Conservation (phyloP, 805 yeast genomes). For the Candida glaebosa region DNA sequence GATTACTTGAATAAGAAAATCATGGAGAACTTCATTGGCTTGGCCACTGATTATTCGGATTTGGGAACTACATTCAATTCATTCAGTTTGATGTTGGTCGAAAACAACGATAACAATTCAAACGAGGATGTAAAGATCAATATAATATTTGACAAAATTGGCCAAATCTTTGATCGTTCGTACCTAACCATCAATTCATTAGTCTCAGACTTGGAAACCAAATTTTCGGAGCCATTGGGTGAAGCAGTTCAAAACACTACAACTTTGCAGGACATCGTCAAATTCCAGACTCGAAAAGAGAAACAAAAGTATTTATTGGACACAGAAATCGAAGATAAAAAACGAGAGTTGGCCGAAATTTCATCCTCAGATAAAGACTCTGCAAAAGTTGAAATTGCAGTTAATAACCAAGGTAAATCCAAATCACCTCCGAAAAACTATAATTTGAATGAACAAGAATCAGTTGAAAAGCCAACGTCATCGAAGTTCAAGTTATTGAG, state of each 20-base stretch:
- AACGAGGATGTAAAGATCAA: constrained; percentile 29
- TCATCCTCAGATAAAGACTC: constrained; percentile 28
- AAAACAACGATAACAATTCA: constrained; percentile 19
- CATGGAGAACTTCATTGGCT: constrained; percentile 51
- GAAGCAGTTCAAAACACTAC: constrained; percentile 66
- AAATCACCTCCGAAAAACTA: constrained; percentile 21
- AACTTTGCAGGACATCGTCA: constrained; percentile 54
- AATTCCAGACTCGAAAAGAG: constrained; percentile 48
- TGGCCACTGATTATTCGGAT: constrained; percentile 66
- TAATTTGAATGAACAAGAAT: constrained; percentile 6
- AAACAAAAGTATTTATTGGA: constrained; percentile 32
- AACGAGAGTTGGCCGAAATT: constrained; percentile 27
- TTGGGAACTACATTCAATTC: constrained; percentile 60
- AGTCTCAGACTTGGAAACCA: constrained; percentile 50
- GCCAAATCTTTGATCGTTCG: constrained; percentile 78
- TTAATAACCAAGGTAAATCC: constrained; percentile 18
- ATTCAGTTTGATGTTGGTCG: constrained; percentile 48
- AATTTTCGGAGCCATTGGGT: constrained; percentile 64
- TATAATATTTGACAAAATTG: constrained; percentile 64
- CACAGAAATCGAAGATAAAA: constrained; percentile 28
- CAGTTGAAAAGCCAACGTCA: constrained; percentile 8
- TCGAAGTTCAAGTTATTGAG: constrained; percentile 46
- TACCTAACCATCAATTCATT: constrained; percentile 50
- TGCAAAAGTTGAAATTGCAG: constrained; percentile 21
- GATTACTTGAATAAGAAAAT: constrained; percentile 58